These are phyloP conservation scores for Jamesozyma piceae DNA, from an alignment of 805 yeast genomes.

Conservation along the genomic window DNA sequence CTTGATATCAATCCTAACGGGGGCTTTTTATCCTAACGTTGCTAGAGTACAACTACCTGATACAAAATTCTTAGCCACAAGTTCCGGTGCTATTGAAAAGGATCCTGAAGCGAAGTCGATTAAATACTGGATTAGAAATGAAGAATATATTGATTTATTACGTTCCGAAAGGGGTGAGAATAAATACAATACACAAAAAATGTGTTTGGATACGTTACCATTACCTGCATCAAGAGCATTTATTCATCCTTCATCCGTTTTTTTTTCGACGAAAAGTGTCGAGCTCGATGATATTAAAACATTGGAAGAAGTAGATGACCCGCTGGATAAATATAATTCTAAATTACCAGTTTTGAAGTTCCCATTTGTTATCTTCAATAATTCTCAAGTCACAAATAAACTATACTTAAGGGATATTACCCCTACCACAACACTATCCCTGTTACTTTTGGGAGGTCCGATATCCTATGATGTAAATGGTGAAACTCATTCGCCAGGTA, in stretches of 20 bases:
- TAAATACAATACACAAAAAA: constrained; percentile 2
- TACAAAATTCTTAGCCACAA: constrained; percentile 57
- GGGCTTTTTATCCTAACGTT: constrained; percentile 74
- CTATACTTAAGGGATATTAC: constrained; percentile 67
- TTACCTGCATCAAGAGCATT: constrained; percentile 65
- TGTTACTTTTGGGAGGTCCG: constrained; percentile 75
- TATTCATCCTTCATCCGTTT: constrained; percentile 75
- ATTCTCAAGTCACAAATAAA: constrained; percentile 56
- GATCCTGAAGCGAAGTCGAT: constrained; percentile 73
- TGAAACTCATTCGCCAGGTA: constrained; percentile 62
- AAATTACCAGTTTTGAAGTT: constrained; percentile 34
- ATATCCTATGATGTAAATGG: constrained; percentile 46
- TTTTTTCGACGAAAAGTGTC: constrained; percentile 42
- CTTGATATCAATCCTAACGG: constrained; percentile 61
- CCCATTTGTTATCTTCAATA: constrained; percentile 54
- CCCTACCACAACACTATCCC: constrained; percentile 64
- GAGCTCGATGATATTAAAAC: constrained; percentile 21
- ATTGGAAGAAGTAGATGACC: constrained; percentile 11
- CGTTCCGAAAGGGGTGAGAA: constrained; percentile 12
- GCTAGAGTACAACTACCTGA: constrained; percentile 79
- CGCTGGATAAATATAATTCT: constrained; percentile 21
- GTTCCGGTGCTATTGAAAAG: constrained; percentile 73
- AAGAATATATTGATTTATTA: constrained; percentile 35
- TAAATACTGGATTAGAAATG: constrained; percentile 65
- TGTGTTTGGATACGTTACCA: constrained; percentile 11